Evolutionary conservation across 257 asterid species (phyloP), one percentile per base, ranked within the genome.

Genomic region (Gentiana straminea): DNA sequence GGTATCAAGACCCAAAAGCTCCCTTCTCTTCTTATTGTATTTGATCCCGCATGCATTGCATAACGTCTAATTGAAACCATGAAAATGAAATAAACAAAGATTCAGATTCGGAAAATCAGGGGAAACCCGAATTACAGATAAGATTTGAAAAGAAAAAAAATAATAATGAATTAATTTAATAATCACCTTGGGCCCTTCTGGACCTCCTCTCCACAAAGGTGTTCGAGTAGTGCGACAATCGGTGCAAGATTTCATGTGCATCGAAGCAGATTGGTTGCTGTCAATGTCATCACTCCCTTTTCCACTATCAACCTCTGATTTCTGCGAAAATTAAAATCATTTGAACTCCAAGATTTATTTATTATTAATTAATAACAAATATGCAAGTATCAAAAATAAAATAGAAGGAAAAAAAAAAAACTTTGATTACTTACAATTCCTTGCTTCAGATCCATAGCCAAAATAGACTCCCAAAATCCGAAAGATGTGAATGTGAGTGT

Each of bases 151-250:
- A 41, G 48, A 37, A 2, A 5, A 38, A 43, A 8, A 51, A 13
- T 12, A 46, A 13, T 11, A 33, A 32, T 7, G 49, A 5, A 24
- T n/a, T 35, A 11, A 13, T 10, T 33, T 24, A 43, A 4, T 32
- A 3, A 24, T 11, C 33, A 86, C 98, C 96, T 91, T 84, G 4
- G 98, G 98, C 37, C 98, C 98, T 57, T 75, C 73, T 41, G 98
- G 96, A 39, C 98, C 98, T 70, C 96, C 94, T 66, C 98, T 66
- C 98, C 98, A 91, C 0, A 91, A 85, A 13, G 98, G 96, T 6
- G 98, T 91, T 66, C 69, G 77, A 33, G 98, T 71, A 7, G 98
- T 86, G 58, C 69, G 75, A 61, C 98, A 91, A 67, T 70, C 84
- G 41, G 79, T 73, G 74, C 98, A 91, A 54, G 67, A 69, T 68